Base-by-base conservation (phyloP, 1,284 basidiomycete species). In the Thecaphora frezii region DNA sequence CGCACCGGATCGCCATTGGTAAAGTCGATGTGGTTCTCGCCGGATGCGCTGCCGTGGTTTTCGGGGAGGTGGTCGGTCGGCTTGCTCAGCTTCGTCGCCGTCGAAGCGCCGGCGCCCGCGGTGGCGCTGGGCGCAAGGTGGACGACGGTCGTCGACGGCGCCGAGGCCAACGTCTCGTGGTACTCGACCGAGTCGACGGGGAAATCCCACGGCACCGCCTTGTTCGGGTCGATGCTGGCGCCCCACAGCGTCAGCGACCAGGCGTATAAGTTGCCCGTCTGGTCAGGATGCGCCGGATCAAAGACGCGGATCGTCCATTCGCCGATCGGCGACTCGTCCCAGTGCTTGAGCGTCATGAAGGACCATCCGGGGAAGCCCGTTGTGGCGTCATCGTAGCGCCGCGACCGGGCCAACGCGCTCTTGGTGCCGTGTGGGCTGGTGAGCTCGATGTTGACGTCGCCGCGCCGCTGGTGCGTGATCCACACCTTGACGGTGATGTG, bases 291-390 rank as follows among this genome's bases (percentile, higher is more conserved):
- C 48, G 83, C 83, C 66, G 88, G 86, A 75, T 97, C 93, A 33
- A 86, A 87, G 10, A 97, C 91, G 28, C 66, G 54, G 54, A 98
- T 85, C 1, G 86, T 91, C 96, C 96, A 99, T 8, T 87, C 85
- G 16, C 96, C 96, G n/a, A 92, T 79, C 0, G 93, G 89, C 73
- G 89, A 84, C 81, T 99, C 96, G 45, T 89, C 93, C 96, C 96
- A 99, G 79, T 99, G 96, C 81, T 98, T 98, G 53, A 98, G 86
- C 23, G 88, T 87, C 93, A 97, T 98, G 79, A 99, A 99, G 21
- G 86, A 89, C 96, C 96, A 99, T 0, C 92, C 93, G 24, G 87
- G 86, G 79, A 86, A 96, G 5, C 96, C 96, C 12, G 83, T 84
- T 4, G 74, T 79, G 14, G 86, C 88, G 44, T 81, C 79, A 77